phyloP scores from a whole-genome alignment of 1,139 yeast genomes.

The Maudiozyma humilis region DNA sequence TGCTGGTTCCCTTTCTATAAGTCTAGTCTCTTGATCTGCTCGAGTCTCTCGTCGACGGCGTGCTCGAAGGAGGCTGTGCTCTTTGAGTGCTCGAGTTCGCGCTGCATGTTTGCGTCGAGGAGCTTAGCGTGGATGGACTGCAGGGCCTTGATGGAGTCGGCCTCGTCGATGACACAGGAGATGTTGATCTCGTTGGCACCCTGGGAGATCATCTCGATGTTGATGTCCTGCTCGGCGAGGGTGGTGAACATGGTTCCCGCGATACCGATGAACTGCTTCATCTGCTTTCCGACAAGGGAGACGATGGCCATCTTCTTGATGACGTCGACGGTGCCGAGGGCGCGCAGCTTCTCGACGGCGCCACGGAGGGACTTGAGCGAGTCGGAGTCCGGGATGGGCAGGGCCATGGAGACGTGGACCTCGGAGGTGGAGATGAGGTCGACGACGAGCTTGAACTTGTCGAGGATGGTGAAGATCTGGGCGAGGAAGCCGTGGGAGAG shows the following conservation, averaged over 20 bases:
- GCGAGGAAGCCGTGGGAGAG: slow-evolving; percentile 93
- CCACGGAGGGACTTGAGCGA: slow-evolving; percentile 45
- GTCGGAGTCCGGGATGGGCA: slow-evolving; percentile 69
- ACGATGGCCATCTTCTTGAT: slow-evolving; percentile 83
- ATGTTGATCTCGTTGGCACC: slow-evolving; percentile 97
- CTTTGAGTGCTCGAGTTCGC: slow-evolving; percentile 2
- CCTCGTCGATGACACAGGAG: slow-evolving; percentile 83
- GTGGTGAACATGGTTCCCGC: slow-evolving; percentile 97
- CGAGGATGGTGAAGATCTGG: slow-evolving; percentile 77
- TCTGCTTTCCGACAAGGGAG: slow-evolving; percentile 90
- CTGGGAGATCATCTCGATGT: slow-evolving; percentile 95
- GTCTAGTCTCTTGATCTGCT: slow-evolving; percentile 27
- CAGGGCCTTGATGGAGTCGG: slow-evolving; percentile 77
- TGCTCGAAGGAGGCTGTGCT: slow-evolving; percentile 18
- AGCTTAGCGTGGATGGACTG: slow-evolving; percentile 75
- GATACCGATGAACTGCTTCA: slow-evolving; percentile 93
- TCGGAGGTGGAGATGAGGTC: slow-evolving; percentile 95
- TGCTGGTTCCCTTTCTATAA: slow-evolving; percentile 9
- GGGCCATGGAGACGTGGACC: slow-evolving; percentile 96
- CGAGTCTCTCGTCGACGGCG: slow-evolving; percentile 30
- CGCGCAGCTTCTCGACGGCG: slow-evolving; percentile 70
- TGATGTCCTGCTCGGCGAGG: slow-evolving; percentile 82
- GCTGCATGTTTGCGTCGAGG: slow-evolving; percentile 36
- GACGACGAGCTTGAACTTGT: slow-evolving; percentile 77
- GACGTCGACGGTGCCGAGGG: slow-evolving; percentile 81